Evolutionary conservation across 192 early-diverging fungal genomes (phyloP).

Genomic region (Gorgonomyces haynaldii): DNA sequence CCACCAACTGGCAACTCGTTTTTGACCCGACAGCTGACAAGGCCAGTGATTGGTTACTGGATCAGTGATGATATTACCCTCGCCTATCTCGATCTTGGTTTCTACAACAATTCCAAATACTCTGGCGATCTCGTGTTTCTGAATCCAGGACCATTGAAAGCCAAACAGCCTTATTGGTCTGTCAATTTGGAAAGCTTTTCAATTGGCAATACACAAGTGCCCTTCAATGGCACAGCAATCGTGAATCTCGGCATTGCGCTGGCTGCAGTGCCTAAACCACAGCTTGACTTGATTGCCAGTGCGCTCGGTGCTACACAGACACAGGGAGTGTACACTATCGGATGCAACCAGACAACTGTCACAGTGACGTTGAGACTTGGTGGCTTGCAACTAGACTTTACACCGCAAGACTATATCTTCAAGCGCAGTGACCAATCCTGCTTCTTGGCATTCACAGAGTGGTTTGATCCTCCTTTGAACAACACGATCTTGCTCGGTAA

Average conservation of each 20-base stretch:
- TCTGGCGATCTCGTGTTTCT: no score
- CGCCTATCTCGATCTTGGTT: neutral
- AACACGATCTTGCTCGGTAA: constrained; percentile 3
- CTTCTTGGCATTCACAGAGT: constrained; percentile 6
- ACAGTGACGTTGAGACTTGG: neutral
- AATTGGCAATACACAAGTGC: neutral
- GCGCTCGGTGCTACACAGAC: neutral
- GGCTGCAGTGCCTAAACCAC: neutral
- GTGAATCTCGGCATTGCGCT: neutral
- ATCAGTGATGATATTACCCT: neutral
- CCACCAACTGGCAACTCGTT: neutral
- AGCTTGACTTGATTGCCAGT: neutral
- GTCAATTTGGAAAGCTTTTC: neutral
- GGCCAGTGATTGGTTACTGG: neutral
- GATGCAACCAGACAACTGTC: neutral
- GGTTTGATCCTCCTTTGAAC: neutral
- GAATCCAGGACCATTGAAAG: no score
- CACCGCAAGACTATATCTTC: constrained; percentile 3
- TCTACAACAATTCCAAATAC: neutral
- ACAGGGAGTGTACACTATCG: neutral
- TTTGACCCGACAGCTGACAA: neutral
- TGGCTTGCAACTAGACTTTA: neutral
- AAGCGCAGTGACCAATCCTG: neutral
- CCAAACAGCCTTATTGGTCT: neutral
- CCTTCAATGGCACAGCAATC: neutral